These are phyloP conservation scores for Cercospora sp. DNA, from an alignment of 2,329 filamentous ascomycete genomes.

Conservation along the genomic window DNA sequence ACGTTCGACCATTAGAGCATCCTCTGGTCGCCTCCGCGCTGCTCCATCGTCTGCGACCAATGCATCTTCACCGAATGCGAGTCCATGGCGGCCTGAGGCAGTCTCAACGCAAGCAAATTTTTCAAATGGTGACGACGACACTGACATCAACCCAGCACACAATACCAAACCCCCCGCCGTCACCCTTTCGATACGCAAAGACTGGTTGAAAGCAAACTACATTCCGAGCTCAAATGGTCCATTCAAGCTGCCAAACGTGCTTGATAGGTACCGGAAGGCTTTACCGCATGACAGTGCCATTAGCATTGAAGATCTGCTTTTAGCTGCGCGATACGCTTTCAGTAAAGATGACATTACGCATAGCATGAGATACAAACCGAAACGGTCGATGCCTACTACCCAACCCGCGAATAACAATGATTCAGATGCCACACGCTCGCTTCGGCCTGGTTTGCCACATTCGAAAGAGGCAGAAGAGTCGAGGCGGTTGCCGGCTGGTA, in stretches of 20 bases:
- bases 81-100: background rate
- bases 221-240: background rate
- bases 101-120: background rate
- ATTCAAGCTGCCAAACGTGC: background rate
- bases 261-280: background rate
- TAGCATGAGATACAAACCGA: conserved; percentile 29
- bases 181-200: background rate
- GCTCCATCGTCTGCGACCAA: background rate
- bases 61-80: background rate
- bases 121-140: background rate
- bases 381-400: background rate
- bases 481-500: background rate
- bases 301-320: conserved; percentile 22
- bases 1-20: background rate
- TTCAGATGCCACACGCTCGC: background rate
- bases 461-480: background rate
- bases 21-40: background rate
- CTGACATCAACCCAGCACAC: background rate
- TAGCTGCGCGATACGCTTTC: conserved; percentile 33
- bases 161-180: background rate
- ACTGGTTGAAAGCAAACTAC: conserved; percentile 4
- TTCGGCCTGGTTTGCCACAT: background rate
- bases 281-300: conserved; percentile 4
- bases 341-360: conserved; percentile 36
- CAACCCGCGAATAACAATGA: background rate